Evolutionary conservation across 2,329 filamentous ascomycete genomes (phyloP).

Genomic region (Setomelanomma holmii): DNA sequence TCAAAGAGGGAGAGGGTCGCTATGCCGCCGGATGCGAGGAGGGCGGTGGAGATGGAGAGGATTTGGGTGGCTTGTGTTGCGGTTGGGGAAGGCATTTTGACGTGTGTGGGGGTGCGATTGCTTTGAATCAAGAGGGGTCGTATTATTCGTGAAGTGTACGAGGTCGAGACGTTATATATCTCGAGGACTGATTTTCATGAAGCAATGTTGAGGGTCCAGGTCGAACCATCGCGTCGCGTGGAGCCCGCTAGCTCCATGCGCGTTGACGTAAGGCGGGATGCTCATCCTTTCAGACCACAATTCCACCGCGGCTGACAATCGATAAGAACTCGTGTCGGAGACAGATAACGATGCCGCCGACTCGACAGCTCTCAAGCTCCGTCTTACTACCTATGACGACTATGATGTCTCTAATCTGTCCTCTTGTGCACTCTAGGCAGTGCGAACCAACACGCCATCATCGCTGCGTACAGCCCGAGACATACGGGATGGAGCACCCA

Average conservation of each 20-base stretch:
- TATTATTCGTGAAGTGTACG: not conserved
- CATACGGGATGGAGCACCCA: conserved; percentile 72
- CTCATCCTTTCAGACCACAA: not conserved
- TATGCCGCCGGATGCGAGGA: conserved; percentile 45
- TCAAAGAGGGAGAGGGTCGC: conserved; percentile 44
- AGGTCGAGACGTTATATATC: not conserved
- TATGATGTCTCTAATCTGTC: conserved; percentile 64
- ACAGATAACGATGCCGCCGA: not conserved
- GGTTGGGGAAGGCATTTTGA: conserved; percentile 8
- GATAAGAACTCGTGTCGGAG: not conserved
- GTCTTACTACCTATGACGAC: too few species aligned
- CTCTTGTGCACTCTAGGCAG: conserved; percentile 67
- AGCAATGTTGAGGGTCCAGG: not conserved
- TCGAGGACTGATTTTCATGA: not conserved
- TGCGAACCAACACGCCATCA: conserved; percentile 70
- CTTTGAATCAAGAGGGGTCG: not conserved
- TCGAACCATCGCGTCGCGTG: not conserved
- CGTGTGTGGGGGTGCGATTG: not conserved
- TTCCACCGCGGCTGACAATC: not conserved
- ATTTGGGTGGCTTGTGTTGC: conserved; percentile 26
- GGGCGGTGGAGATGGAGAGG: conserved; percentile 40
- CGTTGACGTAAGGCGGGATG: not conserved
- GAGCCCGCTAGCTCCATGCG: not conserved
- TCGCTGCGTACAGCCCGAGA: conserved; percentile 68
- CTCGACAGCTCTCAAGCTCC: too few species aligned